Conservation (phyloP, 768 basidiomycete species). For the Myochromella boudieri region DNA sequence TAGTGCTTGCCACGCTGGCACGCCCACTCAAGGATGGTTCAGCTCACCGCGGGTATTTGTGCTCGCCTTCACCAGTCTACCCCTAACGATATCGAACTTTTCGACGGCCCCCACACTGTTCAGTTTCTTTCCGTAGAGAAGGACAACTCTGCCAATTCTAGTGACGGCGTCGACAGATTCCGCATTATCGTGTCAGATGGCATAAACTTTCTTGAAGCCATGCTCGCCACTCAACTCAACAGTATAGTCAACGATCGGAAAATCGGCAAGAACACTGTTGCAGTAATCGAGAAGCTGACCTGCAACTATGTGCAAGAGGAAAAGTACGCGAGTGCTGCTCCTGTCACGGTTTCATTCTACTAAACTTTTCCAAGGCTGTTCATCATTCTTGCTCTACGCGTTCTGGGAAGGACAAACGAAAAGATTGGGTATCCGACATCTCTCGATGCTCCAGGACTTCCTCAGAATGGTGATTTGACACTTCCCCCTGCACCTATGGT, state of each 20-base stretch:
- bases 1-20: too few species aligned
- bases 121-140: conserved; percentile 87
- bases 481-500: conserved; percentile 27
- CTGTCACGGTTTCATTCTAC: conserved; percentile 1
- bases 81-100: conserved; percentile 42
- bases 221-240: conserved; percentile 94
- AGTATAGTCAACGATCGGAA: conserved; percentile 60
- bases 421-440: conserved; percentile 70
- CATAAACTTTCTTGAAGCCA: conserved; percentile 80
- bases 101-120: conserved; percentile 50
- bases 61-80: conserved; percentile 43
- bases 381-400: conserved; percentile 70
- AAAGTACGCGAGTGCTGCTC: conserved; percentile 60
- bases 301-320: conserved; percentile 84
- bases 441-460: conserved; percentile 25
- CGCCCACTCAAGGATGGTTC: conserved; percentile 22
- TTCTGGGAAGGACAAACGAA: conserved; percentile 50
- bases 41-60: conserved; percentile 63
- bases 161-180: conserved; percentile 53
- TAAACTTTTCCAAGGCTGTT: conserved; percentile 54
- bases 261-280: conserved; percentile 66
- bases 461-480: conserved; percentile 17
- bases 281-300: conserved; percentile 71
- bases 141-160: conserved; percentile 42
- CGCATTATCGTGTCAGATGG: conserved; percentile 93